These are phyloP conservation scores for Suaeda aralocaspica DNA, from an alignment of 148 eudicot genomes.

Conservation along the genomic window DNA sequence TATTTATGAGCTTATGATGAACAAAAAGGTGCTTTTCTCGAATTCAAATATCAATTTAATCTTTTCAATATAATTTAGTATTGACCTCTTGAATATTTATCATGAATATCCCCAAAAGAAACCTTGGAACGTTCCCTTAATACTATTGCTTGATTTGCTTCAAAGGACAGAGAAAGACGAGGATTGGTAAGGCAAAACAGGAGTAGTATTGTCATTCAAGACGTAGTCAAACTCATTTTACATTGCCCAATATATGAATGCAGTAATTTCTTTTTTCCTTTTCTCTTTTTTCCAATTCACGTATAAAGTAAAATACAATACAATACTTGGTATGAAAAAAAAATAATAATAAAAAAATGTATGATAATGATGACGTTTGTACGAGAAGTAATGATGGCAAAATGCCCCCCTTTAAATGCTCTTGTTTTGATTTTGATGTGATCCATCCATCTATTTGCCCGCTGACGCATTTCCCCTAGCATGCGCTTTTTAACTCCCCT, in stretches of 20 bases:
- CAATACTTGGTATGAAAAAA: background rate
- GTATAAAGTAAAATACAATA: background rate
- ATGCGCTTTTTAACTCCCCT: slow-evolving; percentile 17
- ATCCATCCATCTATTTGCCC: slow-evolving; percentile 23
- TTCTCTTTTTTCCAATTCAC: too few relatives aligned
- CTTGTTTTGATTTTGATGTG: slow-evolving; percentile 16
- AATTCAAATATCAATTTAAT: too few relatives aligned
- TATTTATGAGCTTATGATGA: too few relatives aligned
- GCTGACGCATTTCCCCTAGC: slow-evolving; percentile 34
- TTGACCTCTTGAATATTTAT: too few relatives aligned
- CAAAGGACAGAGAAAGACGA: background rate
- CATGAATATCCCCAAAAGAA: too few relatives aligned
- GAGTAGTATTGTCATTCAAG: slow-evolving; percentile 10
- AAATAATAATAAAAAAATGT: background rate
- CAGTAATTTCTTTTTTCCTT: too few relatives aligned
- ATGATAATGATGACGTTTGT: slow-evolving; percentile 23
- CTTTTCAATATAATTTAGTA: too few relatives aligned
- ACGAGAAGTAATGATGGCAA: slow-evolving; percentile 30
- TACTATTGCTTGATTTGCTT: background rate
- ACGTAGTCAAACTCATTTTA: slow-evolving; percentile 10
- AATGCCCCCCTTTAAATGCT: slow-evolving; percentile 40
- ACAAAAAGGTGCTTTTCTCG: too few relatives aligned
- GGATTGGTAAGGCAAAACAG: background rate
- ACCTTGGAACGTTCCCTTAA: background rate
- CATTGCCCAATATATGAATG: background rate